Percentiles rank a stretch among this genome's conserved stretches.
These are phyloP conservation scores for Chaetomium olivaceum DNA, from an alignment of 2,329 filamentous ascomycete genomes.

Conservation along the genomic window DNA sequence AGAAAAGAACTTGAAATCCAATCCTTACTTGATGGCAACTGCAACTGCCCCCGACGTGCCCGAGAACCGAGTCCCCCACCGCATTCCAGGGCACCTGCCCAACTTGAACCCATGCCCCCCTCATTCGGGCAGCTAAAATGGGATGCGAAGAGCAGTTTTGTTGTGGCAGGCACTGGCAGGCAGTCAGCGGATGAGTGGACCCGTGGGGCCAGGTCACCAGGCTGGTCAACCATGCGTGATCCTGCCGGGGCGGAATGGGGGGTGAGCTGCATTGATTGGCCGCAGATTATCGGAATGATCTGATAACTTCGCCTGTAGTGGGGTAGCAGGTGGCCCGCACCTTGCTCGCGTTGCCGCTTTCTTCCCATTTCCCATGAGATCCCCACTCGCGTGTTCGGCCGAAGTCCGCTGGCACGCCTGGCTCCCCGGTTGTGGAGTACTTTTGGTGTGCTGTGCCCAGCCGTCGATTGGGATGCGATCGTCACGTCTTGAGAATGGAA, in stretches of 20 bases:
- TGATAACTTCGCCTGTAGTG: slow-evolving; percentile 22
- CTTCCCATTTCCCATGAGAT: not conserved
- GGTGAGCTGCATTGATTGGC: slow-evolving; percentile 17
- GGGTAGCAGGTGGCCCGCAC: not conserved
- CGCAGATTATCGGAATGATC: slow-evolving; percentile 32
- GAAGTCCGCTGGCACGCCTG: not conserved
- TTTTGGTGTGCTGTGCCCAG: not conserved
- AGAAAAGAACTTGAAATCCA: not conserved
- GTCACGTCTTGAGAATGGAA: not conserved
- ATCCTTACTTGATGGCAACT: not conserved
- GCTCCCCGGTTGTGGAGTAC: not conserved
- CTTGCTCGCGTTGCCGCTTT: slow-evolving; percentile 3
- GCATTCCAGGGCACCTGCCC: not conserved
- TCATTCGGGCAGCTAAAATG: slow-evolving; percentile 1
- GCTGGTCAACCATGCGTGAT: not conserved
- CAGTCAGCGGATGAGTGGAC: not conserved
- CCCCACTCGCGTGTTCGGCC: not conserved
- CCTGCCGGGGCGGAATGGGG: too few species aligned
- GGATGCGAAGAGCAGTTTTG: not conserved
- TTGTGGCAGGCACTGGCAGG: slow-evolving; percentile 10
- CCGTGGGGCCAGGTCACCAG: not conserved
- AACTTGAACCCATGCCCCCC: slow-evolving; percentile 9
- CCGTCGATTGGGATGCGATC: not conserved
- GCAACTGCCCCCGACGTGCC: too few species aligned
- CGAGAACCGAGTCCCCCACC: not conserved